phyloP scores from a whole-genome alignment of 345 rosid species.

The Dipteronia dyeriana region DNA sequence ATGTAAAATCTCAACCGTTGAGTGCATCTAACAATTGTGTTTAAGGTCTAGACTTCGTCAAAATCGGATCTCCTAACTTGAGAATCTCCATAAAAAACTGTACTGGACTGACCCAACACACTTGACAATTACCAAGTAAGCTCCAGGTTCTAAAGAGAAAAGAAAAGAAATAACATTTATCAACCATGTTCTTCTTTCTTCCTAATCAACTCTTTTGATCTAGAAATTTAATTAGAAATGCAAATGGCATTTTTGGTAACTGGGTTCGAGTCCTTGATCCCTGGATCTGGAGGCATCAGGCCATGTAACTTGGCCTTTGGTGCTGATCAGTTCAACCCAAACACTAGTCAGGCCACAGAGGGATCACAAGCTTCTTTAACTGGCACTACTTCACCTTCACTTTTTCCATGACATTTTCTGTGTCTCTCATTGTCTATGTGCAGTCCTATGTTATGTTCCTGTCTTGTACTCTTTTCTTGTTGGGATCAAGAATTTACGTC shows the following conservation, averaged over 20 bases:
- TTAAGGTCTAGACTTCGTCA: no score
- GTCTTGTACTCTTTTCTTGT: slow-evolving; percentile 34
- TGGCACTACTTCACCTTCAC: slow-evolving; percentile 48
- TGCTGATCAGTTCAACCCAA: slow-evolving; percentile 46
- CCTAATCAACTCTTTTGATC: not conserved
- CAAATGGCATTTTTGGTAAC: slow-evolving; percentile 24
- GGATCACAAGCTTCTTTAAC: slow-evolving; percentile 42
- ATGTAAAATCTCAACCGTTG: no score
- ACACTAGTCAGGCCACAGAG: slow-evolving; percentile 33
- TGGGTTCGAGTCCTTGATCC: slow-evolving; percentile 28
- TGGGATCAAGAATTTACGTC: slow-evolving; percentile 38
- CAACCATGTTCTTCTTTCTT: not conserved
- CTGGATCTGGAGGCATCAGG: slow-evolving; percentile 48
- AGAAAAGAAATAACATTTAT: no score
- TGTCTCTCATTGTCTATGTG: slow-evolving; percentile 34
- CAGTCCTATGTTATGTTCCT: slow-evolving; percentile 41
- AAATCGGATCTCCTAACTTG: no score
- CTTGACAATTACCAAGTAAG: no score
- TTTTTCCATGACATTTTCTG: slow-evolving; percentile 30
- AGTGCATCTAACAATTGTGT: no score
- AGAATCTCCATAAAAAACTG: no score
- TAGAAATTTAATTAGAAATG: not conserved
- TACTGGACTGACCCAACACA: no score
- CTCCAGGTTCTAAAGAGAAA: no score
- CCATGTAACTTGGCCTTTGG: slow-evolving; percentile 50